A percentile compares a stretch with the other conserved stretches of the same genome.
phyloP scores from a whole-genome alignment of 2,329 filamentous ascomycete species.

The Aspergillus viridinutans region DNA sequence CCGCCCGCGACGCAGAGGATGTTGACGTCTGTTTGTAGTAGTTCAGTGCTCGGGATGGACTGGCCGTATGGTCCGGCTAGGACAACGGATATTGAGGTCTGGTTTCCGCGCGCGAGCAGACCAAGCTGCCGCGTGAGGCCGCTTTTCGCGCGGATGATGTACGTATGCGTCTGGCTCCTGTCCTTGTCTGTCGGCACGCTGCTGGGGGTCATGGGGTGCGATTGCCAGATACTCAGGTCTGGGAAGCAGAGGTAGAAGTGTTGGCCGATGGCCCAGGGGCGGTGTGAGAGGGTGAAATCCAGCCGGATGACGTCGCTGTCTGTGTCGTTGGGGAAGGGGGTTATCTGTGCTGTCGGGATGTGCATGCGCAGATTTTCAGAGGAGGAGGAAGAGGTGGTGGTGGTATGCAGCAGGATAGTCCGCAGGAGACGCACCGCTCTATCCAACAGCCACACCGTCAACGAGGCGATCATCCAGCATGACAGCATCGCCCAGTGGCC shows the following conservation, averaged over 20 bases:
- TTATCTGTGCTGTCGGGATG: slow-evolving; percentile 49
- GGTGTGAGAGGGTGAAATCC: slow-evolving; percentile 60
- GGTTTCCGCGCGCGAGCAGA: slow-evolving; percentile 13
- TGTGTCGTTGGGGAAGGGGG: slow-evolving; percentile 53
- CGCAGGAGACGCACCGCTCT: slow-evolving; percentile 56
- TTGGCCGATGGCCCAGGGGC: slow-evolving; percentile 62
- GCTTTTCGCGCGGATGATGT: slow-evolving; percentile 50
- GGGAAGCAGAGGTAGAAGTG: slow-evolving; percentile 70
- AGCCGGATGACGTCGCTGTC: slow-evolving; percentile 61
- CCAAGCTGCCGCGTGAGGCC: slow-evolving; percentile 24
- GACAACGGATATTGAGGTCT: slow-evolving; percentile 51
- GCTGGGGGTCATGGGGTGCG: slow-evolving; percentile 65
- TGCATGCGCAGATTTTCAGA: slow-evolving; percentile 48
- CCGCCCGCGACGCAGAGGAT: slow-evolving; percentile 55
- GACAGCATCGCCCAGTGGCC: slow-evolving; percentile 66
- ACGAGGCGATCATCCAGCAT: slow-evolving; percentile 64
- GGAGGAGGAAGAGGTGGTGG: slow-evolving; percentile 34
- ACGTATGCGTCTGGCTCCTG: slow-evolving; percentile 24
- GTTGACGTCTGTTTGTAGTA: slow-evolving; percentile 32
- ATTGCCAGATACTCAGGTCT: slow-evolving; percentile 65
- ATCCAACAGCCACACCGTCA: slow-evolving; percentile 64
- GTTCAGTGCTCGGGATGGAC: slow-evolving; percentile 41
- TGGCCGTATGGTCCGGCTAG: slow-evolving; percentile 63
- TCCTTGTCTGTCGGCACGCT: slow-evolving; percentile 47
- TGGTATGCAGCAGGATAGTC: slow-evolving; percentile 58